Conservation (phyloP, 805 yeast genomes). For the Sugiyamaella smithiae region DNA sequence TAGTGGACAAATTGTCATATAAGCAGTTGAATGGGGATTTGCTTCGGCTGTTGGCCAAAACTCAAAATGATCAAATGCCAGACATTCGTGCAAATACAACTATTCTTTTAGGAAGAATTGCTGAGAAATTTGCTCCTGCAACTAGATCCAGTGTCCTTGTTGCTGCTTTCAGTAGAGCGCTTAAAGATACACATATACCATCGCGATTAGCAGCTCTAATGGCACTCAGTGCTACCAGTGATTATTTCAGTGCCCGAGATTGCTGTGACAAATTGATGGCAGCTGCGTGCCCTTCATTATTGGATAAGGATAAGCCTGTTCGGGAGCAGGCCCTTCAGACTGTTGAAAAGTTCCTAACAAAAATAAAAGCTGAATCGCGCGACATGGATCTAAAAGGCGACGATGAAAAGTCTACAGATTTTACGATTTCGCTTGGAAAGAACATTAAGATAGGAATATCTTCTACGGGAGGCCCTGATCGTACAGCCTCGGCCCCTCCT, state of each 20-base stretch:
- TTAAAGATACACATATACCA: slow-evolving; percentile 74
- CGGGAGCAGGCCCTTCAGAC: slow-evolving; percentile 68
- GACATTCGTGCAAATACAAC: slow-evolving; percentile 78
- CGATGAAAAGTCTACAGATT: not conserved
- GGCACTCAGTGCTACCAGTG: slow-evolving; percentile 65
- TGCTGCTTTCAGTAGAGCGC: slow-evolving; percentile 81
- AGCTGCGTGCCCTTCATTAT: slow-evolving; percentile 75
- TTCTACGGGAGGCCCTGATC: not conserved
- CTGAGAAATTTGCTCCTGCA: slow-evolving; percentile 53
- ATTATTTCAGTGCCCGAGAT: slow-evolving; percentile 67
- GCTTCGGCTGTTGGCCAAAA: slow-evolving; percentile 72
- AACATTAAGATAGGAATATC: not conserved
- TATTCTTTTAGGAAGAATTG: slow-evolving; percentile 62
- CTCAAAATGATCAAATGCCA: slow-evolving; percentile 73
- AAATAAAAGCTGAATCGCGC: slow-evolving; percentile 47
- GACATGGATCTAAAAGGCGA: slow-evolving; percentile 25
- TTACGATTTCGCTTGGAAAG: not conserved
- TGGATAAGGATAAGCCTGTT: slow-evolving; percentile 70
- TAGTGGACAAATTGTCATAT: slow-evolving; percentile 65
- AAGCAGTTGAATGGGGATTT: slow-evolving; percentile 86
- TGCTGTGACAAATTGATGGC: slow-evolving; percentile 80
- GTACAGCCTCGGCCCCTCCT: not conserved
- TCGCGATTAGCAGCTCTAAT: slow-evolving; percentile 72
- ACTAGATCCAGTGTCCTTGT: slow-evolving; percentile 69
- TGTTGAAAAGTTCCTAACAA: slow-evolving; percentile 58